Conservation (phyloP, 2,329 filamentous ascomycete species). For the Dryadomyces quercus-mongolicae region DNA sequence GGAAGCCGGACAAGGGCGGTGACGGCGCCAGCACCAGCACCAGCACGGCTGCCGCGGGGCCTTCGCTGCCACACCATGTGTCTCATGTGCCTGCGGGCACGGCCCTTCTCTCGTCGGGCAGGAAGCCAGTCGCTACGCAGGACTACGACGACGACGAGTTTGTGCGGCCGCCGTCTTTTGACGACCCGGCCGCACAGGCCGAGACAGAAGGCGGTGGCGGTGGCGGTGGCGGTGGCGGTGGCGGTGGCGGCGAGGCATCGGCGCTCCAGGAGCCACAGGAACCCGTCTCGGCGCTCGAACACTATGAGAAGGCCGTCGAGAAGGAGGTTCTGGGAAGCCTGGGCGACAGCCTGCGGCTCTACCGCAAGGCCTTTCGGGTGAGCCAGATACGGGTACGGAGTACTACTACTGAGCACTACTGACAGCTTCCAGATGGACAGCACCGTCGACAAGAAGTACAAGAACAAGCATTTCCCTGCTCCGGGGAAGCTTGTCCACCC, state of each 20-base stretch:
- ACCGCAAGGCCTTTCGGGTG: conserved; percentile 82
- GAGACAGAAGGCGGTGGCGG: conserved; percentile 13
- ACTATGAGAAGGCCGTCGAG: conserved; percentile 86
- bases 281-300: conserved; percentile 71
- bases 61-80: background rate
- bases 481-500: conserved; percentile 24
- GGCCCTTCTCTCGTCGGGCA: conserved; percentile 8
- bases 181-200: conserved; percentile 13
- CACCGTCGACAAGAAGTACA: conserved; percentile 73
- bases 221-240: too few species aligned
- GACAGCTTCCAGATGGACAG: conserved; percentile 56
- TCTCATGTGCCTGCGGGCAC: background rate
- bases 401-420: background rate
- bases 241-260: too few species aligned
- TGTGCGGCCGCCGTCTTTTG: conserved; percentile 21
- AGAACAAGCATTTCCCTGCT: conserved; percentile 78
- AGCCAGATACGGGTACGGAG: conserved; percentile 10
- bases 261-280: conserved; percentile 17
- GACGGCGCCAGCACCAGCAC: conserved; percentile 1
- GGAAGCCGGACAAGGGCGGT: background rate
- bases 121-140: conserved; percentile 12
- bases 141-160: conserved; percentile 25
- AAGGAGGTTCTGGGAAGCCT: conserved; percentile 75
- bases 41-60: background rate
- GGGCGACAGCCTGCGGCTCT: conserved; percentile 78